Base-by-base conservation (phyloP, 805 yeast genomes). In the Yarrowia divulgata region DNA sequence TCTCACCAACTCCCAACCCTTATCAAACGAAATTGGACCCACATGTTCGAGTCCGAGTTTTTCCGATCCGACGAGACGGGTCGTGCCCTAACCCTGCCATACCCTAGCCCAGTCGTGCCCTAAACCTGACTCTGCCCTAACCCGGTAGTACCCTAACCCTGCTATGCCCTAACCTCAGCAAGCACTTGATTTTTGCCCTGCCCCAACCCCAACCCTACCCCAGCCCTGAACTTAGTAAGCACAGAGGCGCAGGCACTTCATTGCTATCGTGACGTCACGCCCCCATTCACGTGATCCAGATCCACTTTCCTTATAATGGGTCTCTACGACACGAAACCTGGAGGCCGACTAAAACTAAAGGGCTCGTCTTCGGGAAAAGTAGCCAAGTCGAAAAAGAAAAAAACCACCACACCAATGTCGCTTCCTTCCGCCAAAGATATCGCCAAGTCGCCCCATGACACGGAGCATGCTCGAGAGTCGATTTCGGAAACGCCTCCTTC, bases 401-500 rank as follows among this genome's bases (percentile, higher is more conserved):
- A 32, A 29, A 8, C 39, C n/a, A 6, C 23, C 9, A 57, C 49
- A 10, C 2, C 46, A 9, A 57, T 60, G 66, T 60, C 66, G 2
- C 40, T 60, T 7, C 66, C 66, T 0, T 60, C 68, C 8, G 70
- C 52, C 70, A 48, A 60, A 67, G 69, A 64, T 64, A 52, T 50
- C 45, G 48, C 70, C 35, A 40, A 64, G 8, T 29, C 35, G 5
- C 68, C 70, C 8, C 39, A 45, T 8, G 66, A 60, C 34, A 60
- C 50, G 7, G 69, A 42, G 40, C 54, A 64, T 62, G 70, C 69
- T 19, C 10, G 5, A 13, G 69, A 46, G 23, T 42, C 63, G 39
- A 57, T 57, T 40, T 57, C 48, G 4, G 39, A 57, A 10, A 39
- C 45, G 8, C 37, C 40, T n/a, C 29, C 46, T 16, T 9, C 19